A percentile compares a stretch with the other conserved stretches of the same genome.
These are phyloP conservation scores for Letharia columbiana DNA, from an alignment of 495 filamentous ascomycete genomes.

Conservation along the genomic window DNA sequence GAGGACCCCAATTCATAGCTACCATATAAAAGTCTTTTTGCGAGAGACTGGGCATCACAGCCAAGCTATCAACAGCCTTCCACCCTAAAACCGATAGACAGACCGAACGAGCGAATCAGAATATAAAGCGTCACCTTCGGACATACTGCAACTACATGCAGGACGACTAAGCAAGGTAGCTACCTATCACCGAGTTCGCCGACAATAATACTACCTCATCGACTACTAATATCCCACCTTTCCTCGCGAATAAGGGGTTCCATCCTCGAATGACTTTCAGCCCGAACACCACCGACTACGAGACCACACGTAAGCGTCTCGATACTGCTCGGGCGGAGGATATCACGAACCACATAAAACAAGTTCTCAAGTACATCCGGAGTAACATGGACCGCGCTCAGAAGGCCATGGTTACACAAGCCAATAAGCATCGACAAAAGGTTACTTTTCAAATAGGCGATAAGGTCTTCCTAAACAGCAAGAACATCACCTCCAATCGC, in stretches of 20 bases:
- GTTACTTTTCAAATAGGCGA: too few species aligned
- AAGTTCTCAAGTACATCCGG: background rate
- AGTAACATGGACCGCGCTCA: too few species aligned
- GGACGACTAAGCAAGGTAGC: conserved; percentile 27
- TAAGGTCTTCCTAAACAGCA: too few species aligned
- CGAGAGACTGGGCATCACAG: conserved; percentile 13
- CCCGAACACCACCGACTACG: background rate
- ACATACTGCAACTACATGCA: conserved; percentile 28
- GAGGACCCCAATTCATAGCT: too few species aligned
- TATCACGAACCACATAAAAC: background rate
- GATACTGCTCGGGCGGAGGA: background rate
- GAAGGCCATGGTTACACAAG: too few species aligned
- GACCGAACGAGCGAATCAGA: conserved; percentile 26
- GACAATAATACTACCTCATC: conserved; percentile 13
- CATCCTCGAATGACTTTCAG: conserved; percentile 20
- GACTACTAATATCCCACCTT: conserved; percentile 14
- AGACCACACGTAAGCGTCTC: background rate
- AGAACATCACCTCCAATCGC: too few species aligned
- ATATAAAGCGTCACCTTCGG: conserved; percentile 26
- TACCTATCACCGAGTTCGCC: conserved; percentile 22
- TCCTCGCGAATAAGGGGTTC: conserved; percentile 22
- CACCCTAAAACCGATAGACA: conserved; percentile 30
- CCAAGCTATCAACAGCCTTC: conserved; percentile 25
- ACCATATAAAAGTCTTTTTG: background rate
- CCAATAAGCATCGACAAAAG: too few species aligned